These are phyloP conservation scores for Cyclocybe cylindracea DNA, from an alignment of 768 basidiomycete genomes.

Conservation along the genomic window DNA sequence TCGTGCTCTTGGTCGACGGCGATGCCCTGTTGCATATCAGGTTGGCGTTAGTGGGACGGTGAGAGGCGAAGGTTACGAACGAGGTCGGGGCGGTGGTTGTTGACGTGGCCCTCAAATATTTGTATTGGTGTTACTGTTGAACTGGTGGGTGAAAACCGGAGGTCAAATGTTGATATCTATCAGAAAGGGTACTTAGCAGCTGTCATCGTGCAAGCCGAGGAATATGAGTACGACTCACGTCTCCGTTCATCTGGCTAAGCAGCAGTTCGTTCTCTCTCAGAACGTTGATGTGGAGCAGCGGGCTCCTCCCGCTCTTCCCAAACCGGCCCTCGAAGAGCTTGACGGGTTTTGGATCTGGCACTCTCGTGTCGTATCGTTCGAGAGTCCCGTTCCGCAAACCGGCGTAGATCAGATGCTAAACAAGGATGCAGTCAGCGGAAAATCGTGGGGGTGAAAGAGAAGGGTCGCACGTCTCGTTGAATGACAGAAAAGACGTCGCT, in stretches of 20 bases:
- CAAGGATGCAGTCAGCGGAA: not conserved
- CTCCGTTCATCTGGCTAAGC: slow-evolving; percentile 58
- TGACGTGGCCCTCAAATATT: slow-evolving; percentile 57
- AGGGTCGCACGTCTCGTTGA: slow-evolving; percentile 45
- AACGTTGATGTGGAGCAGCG: slow-evolving; percentile 55
- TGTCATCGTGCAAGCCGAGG: not conserved
- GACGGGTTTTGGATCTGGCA: slow-evolving; percentile 32
- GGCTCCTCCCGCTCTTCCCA: slow-evolving; percentile 31
- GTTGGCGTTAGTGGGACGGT: not conserved
- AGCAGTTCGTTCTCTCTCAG: slow-evolving; percentile 55
- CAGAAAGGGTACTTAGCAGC: not conserved
- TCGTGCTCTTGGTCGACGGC: slow-evolving; percentile 55
- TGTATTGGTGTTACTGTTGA: slow-evolving; percentile 40
- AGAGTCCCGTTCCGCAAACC: slow-evolving; percentile 64
- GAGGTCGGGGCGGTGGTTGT: slow-evolving; percentile 48
- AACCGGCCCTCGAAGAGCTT: slow-evolving; percentile 42
- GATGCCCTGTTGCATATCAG: slow-evolving; percentile 49
- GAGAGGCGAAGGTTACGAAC: slow-evolving; percentile 36
- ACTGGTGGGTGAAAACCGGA: slow-evolving; percentile 49
- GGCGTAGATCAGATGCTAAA: slow-evolving; percentile 51
- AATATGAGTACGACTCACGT: slow-evolving; percentile 38
- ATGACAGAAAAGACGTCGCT: slow-evolving; percentile 69
- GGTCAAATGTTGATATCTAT: slow-evolving; percentile 63
- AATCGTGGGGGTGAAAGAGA: not conserved
- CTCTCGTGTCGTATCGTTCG: slow-evolving; percentile 57